phyloP scores from a whole-genome alignment of 2,329 filamentous ascomycete genomes.

The Aspergillus persii region DNA sequence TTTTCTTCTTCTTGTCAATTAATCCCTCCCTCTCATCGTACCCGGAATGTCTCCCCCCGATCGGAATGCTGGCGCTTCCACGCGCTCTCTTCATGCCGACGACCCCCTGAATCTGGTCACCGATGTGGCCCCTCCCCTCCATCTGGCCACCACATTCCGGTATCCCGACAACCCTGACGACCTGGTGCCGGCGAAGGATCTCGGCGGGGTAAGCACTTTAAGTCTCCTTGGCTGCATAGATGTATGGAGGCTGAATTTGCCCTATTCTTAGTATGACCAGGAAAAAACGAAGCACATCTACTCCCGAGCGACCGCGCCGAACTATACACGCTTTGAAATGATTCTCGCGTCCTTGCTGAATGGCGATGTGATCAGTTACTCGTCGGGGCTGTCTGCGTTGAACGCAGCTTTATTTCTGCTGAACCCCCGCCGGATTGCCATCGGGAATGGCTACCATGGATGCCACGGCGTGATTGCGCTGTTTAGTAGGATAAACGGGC shows the following conservation, averaged over 20 bases:
- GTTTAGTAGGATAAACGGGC: constrained; percentile 70
- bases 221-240: background rate
- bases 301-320: constrained; percentile 76
- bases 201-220: constrained; percentile 49
- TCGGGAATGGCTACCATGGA: constrained; percentile 86
- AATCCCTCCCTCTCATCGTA: constrained; percentile 19
- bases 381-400: constrained; percentile 82
- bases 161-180: constrained; percentile 70
- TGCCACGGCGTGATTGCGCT: constrained; percentile 81
- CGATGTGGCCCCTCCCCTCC: constrained; percentile 84
- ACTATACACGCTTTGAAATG: constrained; percentile 79
- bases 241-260: no score
- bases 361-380: constrained; percentile 69
- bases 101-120: constrained; percentile 69
- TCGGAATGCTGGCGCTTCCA: constrained; percentile 51
- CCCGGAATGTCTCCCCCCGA: constrained; percentile 25
- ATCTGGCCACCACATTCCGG: constrained; percentile 87
- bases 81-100: constrained; percentile 78
- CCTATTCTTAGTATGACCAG: constrained; percentile 18
- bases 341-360: constrained; percentile 72
- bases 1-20: constrained; percentile 12
- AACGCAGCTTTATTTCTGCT: constrained; percentile 82
- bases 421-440: constrained; percentile 78
- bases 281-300: constrained; percentile 64
- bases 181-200: constrained; percentile 53